Percentiles rank a stretch among this genome's conserved stretches.
Conservation (phyloP, 495 filamentous ascomycete species). For the Hypoxylon lenormandii region DNA sequence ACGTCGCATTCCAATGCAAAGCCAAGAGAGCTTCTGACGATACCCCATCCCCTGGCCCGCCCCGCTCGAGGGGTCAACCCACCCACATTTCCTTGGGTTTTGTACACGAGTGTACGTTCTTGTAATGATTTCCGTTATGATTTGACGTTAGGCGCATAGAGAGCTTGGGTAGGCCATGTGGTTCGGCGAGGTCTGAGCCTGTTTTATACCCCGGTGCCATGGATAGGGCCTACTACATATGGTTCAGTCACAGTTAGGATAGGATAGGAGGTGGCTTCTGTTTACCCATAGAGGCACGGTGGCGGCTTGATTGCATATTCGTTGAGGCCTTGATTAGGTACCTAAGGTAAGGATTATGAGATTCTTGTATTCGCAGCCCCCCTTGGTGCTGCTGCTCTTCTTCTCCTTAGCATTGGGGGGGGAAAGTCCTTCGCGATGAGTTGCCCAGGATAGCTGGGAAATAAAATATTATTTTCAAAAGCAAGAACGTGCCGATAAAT, state of each 20-base stretch:
- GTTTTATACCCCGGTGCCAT: constrained; percentile 31
- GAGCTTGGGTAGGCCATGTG: not conserved
- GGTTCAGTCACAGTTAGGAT: constrained; percentile 4
- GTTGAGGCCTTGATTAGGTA: not conserved
- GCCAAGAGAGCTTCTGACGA: not conserved
- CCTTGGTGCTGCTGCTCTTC: not conserved
- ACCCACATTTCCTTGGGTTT: constrained; percentile 1
- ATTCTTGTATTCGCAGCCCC: not conserved
- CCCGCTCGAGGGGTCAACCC: not conserved
- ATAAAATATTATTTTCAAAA: not conserved
- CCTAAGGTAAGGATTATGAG: too few relatives aligned
- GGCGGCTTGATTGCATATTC: constrained; percentile 10
- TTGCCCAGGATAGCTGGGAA: not conserved
- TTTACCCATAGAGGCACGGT: not conserved
- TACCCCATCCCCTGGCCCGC: not conserved
- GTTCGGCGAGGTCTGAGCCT: constrained; percentile 36
- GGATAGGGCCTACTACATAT: not conserved
- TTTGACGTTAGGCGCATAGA: constrained; percentile 36
- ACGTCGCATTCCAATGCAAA: not conserved
- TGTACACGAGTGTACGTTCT: constrained; percentile 20
- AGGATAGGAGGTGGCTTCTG: not conserved
- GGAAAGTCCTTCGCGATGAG: too few relatives aligned
- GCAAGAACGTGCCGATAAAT: too few relatives aligned
- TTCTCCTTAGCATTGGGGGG: too few relatives aligned
- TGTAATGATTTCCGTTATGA: constrained; percentile 30